Evolutionary conservation across 2,329 filamentous ascomycete species (phyloP), one percentile per base, ranked within the genome.

Genomic region (Sporothrix humicola): DNA sequence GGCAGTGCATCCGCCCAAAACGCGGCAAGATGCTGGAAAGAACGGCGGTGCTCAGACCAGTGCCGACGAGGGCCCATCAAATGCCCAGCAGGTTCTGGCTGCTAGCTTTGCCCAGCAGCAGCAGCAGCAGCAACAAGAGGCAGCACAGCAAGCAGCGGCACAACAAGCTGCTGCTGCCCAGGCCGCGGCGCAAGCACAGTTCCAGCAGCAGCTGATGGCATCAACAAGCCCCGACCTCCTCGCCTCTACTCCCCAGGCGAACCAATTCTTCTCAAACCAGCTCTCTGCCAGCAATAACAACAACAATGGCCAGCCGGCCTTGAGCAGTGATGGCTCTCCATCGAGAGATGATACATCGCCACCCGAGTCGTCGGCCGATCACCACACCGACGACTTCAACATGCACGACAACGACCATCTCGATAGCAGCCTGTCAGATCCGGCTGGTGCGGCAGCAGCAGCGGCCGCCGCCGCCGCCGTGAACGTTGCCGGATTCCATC

Each of bases 1-100:
- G 15, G 85, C 86, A 15, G 81, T 83, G 52, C 85, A 89, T 75
- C 87, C 87, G 31, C 87, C 87, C 8, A 87, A 86, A 76, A 87
- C 85, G 26, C 80, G 82, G 69, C 83, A 84, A 66, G 83, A 84
- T 37, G 20, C 52, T 20, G 48, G 50, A 31, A 69, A 46, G 52
- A 20, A 13, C 42, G 10, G 52, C 17, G 31, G 26, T 15, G 69
- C 23, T 20, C 44, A 46, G 12, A 42, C 54, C 42, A 63, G 54
- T 4, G 23, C 48, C 20, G 59, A 72, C 58, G 59, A 59, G 46
- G 58, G 23, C 20, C 44, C 44, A 66, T 66, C 63, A 26, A 66
- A 50, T 20, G 12, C 44, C 44, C 56, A 65, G 26, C 58, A 65
- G 15, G 63, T 50, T 2, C 63, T 50, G 12, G 63, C 63, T 3